Evolutionary conservation across 2,329 filamentous ascomycete species (phyloP).

Genomic region (Cladosporium austrohemisphaericum): DNA sequence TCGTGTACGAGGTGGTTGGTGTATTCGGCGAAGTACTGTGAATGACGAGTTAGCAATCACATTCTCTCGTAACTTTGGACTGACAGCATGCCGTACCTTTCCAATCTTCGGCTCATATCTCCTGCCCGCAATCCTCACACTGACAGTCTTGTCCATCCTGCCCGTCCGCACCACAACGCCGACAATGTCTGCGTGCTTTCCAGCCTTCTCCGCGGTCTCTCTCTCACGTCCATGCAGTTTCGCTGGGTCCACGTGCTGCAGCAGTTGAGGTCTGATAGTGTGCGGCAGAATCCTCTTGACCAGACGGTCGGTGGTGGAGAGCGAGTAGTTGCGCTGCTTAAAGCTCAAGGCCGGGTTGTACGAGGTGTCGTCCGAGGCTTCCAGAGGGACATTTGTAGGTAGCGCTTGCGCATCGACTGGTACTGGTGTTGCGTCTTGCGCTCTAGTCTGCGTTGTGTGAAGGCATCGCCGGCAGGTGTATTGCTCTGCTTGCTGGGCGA

Average conservation of each 20-base stretch:
- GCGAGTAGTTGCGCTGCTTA: slow-evolving; percentile 18
- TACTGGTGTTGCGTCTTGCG: slow-evolving; percentile 10
- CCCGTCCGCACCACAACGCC: slow-evolving; percentile 76
- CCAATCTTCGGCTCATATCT: slow-evolving; percentile 69
- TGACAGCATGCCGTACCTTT: slow-evolving; percentile 56
- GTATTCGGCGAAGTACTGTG: slow-evolving; percentile 61
- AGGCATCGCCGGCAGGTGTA: slow-evolving; percentile 32
- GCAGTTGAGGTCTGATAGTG: slow-evolving; percentile 21
- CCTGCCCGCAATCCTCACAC: slow-evolving; percentile 67
- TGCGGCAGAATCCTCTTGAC: slow-evolving; percentile 25
- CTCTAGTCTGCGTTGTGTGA: slow-evolving; percentile 24
- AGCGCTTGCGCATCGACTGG: slow-evolving; percentile 11
- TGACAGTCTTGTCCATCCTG: slow-evolving; percentile 73
- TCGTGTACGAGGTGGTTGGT: slow-evolving; percentile 72
- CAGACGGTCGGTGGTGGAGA: slow-evolving; percentile 21
- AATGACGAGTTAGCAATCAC: neutral
- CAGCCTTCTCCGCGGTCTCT: slow-evolving; percentile 22
- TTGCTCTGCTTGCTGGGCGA: slow-evolving; percentile 19
- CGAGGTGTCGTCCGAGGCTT: neutral
- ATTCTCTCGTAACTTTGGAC: too few species aligned
- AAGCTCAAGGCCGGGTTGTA: slow-evolving; percentile 23
- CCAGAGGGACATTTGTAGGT: slow-evolving; percentile 5
- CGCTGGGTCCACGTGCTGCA: slow-evolving; percentile 21
- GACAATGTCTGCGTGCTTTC: slow-evolving; percentile 28
- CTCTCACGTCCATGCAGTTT: slow-evolving; percentile 26